Percentiles rank a stretch among this genome's conserved stretches.
Conservation (phyloP, 257 asterid species). For the Rubia yunnanensis region DNA sequence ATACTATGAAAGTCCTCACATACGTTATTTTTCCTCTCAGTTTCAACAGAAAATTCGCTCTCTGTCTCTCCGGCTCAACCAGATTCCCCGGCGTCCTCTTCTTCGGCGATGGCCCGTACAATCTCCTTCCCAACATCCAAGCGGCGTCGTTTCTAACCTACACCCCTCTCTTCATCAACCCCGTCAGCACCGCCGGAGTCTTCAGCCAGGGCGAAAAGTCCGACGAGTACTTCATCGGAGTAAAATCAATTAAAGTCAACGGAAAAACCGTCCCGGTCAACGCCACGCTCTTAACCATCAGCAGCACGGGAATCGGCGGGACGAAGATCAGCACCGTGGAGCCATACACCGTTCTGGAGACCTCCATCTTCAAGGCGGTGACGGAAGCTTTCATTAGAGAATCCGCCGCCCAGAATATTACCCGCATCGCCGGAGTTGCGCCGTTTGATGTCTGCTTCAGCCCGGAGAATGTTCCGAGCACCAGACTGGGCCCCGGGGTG, state of each 20-base stretch:
- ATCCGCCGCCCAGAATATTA: slow-evolving; percentile 31
- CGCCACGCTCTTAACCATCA: slow-evolving; percentile 12
- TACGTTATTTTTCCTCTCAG: no score
- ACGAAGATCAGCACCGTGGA: slow-evolving; percentile 22
- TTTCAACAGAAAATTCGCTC: background rate
- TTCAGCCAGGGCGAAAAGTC: background rate
- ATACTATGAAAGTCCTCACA: no score
- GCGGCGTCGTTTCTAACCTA: background rate
- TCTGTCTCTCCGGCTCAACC: slow-evolving; percentile 3
- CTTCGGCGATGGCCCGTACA: background rate
- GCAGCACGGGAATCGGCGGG: slow-evolving; percentile 12
- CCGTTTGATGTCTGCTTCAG: slow-evolving; percentile 55
- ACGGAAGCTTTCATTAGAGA: slow-evolving; percentile 19
- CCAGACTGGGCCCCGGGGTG: slow-evolving; percentile 51
- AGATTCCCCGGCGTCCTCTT: background rate
- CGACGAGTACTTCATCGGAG: slow-evolving; percentile 19
- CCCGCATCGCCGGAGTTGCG: slow-evolving; percentile 24
- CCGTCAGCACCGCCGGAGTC: slow-evolving; percentile 2
- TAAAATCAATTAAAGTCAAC: slow-evolving; percentile 6
- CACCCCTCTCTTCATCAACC: slow-evolving; percentile 5
- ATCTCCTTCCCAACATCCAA: background rate
- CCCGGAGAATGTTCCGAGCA: slow-evolving; percentile 23
- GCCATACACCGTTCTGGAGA: slow-evolving; percentile 43
- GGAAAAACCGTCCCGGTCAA: slow-evolving; percentile 6
- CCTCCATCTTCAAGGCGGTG: slow-evolving; percentile 35